Evolutionary conservation across 148 eudicot genomes (phyloP), one percentile per base, ranked within the genome.

Genomic region (Mesembryanthemum crystallinum): DNA sequence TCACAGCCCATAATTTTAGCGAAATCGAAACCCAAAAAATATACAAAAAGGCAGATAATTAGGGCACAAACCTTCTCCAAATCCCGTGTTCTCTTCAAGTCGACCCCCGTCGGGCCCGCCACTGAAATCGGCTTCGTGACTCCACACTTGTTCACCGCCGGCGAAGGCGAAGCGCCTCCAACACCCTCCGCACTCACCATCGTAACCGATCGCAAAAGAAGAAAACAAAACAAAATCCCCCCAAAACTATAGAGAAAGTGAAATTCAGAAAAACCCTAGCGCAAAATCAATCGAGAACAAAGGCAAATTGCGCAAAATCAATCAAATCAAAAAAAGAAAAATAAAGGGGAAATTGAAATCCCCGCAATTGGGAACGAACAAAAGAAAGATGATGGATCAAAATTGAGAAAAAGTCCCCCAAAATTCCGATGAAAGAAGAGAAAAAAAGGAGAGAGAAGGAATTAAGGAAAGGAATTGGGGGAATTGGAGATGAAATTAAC

Each of bases 91-190:
- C 72, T 85, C 74, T 73, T 75, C 59, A 80, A 67, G 83, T 92
- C 98, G 61, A 67, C 78, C 10, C 75, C 72, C 8, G 84, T 59
- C 17, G 98, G 98, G 15, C 88, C 96, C 0, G 89, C 87, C 54
- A 75, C 73, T 3, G 96, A 90, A 30, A 92, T 66, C 8, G 93
- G 91, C 39, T 75, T 88, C 55, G 90, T 84, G 27, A 92, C 90
- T 33, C 92, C 97, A 42, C 35, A 77, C 61, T 84, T 85, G 61
- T 73, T 82, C 67, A 23, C 27, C 68, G 49, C 29, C 14, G 42
- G 18, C 17, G 32, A 35, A 20, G 45, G 23, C 33, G 74, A 14
- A 64, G 43, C 29, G 14, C 24, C 78, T 2, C 65, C 49, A 51
- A 76, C 75, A 42, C 70, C 84, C 71, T 77, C 86, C 7, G 74